phyloP scores from a whole-genome alignment of 148 eudicot species.

The Nepenthes mirabilis region DNA sequence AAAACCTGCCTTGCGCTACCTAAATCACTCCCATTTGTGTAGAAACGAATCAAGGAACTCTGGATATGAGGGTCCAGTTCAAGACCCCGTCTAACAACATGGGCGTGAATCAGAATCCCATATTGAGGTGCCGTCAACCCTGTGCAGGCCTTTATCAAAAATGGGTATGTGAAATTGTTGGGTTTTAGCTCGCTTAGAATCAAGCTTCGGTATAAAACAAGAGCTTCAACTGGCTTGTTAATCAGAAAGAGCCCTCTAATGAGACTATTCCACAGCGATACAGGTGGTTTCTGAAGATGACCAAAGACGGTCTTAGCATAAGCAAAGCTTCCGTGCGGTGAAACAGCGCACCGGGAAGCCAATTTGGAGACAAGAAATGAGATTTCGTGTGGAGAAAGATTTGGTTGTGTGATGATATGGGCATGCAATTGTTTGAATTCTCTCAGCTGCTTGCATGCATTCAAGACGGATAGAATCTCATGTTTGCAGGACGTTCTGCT shows the following conservation, averaged over 20 bases:
- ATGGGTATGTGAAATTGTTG: slow-evolving; percentile 23
- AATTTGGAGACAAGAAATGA: slow-evolving; percentile 14
- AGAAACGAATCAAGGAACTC: slow-evolving; percentile 27
- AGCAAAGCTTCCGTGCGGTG: slow-evolving; percentile 12
- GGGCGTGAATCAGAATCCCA: slow-evolving; percentile 20
- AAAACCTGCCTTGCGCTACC: slow-evolving; percentile 14
- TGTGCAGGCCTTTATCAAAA: slow-evolving; percentile 21
- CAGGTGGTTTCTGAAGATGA: slow-evolving; percentile 17
- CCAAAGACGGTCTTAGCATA: slow-evolving; percentile 18
- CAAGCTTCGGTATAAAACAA: slow-evolving; percentile 14
- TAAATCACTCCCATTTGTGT: slow-evolving; percentile 16
- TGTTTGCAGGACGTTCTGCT: neutral
- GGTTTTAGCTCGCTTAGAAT: slow-evolving; percentile 14
- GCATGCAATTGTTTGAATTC: slow-evolving; percentile 23
- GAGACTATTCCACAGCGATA: slow-evolving; percentile 21
- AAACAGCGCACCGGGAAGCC: slow-evolving; percentile 15
- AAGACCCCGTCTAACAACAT: slow-evolving; percentile 21
- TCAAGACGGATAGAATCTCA: slow-evolving; percentile 4
- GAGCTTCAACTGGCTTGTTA: slow-evolving; percentile 13
- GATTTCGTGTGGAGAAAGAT: slow-evolving; percentile 7
- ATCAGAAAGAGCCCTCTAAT: slow-evolving; percentile 23
- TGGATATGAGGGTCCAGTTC: slow-evolving; percentile 18
- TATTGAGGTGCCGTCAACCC: slow-evolving; percentile 2
- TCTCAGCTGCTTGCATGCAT: slow-evolving; percentile 17
- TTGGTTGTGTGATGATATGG: slow-evolving; percentile 13